These are phyloP conservation scores for Cucurbitaria berberidis DNA, from an alignment of 2,329 filamentous ascomycete genomes.

Conservation along the genomic window DNA sequence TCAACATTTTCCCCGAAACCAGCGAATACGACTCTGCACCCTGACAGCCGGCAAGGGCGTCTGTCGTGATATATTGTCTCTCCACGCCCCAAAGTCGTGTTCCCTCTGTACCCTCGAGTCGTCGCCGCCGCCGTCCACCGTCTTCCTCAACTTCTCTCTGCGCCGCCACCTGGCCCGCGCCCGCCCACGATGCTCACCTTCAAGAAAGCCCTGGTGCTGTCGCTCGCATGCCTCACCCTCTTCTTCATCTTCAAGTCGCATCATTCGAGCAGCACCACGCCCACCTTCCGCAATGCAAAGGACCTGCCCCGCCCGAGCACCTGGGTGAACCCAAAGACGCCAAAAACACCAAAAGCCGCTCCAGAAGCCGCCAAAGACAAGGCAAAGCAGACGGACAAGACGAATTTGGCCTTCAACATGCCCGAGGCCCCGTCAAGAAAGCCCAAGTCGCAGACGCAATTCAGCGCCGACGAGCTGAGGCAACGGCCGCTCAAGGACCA, in stretches of 20 bases:
- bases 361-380: constrained; percentile 17
- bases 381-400: constrained; percentile 25
- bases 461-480: constrained; percentile 67
- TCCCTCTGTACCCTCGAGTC: constrained; percentile 1
- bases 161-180: constrained; percentile 2
- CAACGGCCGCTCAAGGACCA: constrained; percentile 77
- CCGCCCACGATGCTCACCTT: constrained; percentile 73
- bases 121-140: neutral
- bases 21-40: constrained; percentile 3
- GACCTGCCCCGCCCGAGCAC: constrained; percentile 45
- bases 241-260: constrained; percentile 72
- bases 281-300: constrained; percentile 42
- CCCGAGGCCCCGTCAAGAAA: constrained; percentile 47
- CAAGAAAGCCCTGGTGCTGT: constrained; percentile 74
- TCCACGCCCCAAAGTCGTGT: constrained; percentile 3
- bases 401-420: constrained; percentile 36
- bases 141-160: neutral
- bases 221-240: constrained; percentile 70
- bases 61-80: constrained; percentile 10
- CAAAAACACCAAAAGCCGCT: constrained; percentile 10
- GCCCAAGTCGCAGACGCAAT: constrained; percentile 63
- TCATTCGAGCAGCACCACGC: constrained; percentile 49
- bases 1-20: constrained; percentile 8
- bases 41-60: constrained; percentile 12
- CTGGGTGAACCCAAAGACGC: constrained; percentile 35